phyloP scores from a whole-genome alignment of 352 stramenopile species.

The Phytopythium chamaehyphon region DNA sequence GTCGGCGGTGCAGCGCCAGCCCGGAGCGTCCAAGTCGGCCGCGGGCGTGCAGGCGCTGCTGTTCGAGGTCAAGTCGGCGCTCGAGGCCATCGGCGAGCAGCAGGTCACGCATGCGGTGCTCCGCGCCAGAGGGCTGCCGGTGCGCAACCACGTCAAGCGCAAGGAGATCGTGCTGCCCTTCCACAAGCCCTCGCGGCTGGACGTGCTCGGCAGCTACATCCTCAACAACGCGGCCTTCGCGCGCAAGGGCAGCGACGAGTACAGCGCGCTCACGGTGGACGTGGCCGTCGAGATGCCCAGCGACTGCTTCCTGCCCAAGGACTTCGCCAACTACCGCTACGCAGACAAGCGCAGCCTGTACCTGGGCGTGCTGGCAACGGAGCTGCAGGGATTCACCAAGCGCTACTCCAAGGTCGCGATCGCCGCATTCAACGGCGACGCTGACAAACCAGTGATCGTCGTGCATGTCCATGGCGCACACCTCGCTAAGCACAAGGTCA shows the following conservation, averaged over 20 bases:
- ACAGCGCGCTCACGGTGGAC: slow-evolving; percentile 67
- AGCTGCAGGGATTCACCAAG: slow-evolving; percentile 39
- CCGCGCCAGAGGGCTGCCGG: slow-evolving; percentile 40
- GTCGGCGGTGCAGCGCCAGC: slow-evolving; percentile 51
- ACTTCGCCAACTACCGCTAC: slow-evolving; percentile 89
- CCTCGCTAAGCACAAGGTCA: slow-evolving; percentile 41
- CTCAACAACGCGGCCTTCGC: slow-evolving; percentile 76
- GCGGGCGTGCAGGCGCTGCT: slow-evolving; percentile 63
- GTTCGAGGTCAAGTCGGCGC: slow-evolving; percentile 75
- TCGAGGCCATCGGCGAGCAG: slow-evolving; percentile 57
- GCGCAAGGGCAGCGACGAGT: slow-evolving; percentile 42
- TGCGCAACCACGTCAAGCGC: slow-evolving; percentile 74
- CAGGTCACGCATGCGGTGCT: slow-evolving; percentile 76
- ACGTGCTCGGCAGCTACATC: slow-evolving; percentile 88
- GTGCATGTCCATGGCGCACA: slow-evolving; percentile 41
- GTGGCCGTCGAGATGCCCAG: slow-evolving; percentile 79
- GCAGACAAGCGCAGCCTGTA: slow-evolving; percentile 89
- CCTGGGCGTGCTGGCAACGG: slow-evolving; percentile 60
- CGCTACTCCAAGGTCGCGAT: slow-evolving; percentile 57
- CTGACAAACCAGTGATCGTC: slow-evolving; percentile 70
- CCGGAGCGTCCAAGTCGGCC: slow-evolving; percentile 32
- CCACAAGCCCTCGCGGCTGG: slow-evolving; percentile 58
- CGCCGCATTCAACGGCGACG: slow-evolving; percentile 70
- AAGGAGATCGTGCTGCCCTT: slow-evolving; percentile 89
- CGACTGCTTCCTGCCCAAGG: slow-evolving; percentile 82